Conservation (phyloP, 495 filamentous ascomycete genomes). For the Amorphotheca resinae region DNA sequence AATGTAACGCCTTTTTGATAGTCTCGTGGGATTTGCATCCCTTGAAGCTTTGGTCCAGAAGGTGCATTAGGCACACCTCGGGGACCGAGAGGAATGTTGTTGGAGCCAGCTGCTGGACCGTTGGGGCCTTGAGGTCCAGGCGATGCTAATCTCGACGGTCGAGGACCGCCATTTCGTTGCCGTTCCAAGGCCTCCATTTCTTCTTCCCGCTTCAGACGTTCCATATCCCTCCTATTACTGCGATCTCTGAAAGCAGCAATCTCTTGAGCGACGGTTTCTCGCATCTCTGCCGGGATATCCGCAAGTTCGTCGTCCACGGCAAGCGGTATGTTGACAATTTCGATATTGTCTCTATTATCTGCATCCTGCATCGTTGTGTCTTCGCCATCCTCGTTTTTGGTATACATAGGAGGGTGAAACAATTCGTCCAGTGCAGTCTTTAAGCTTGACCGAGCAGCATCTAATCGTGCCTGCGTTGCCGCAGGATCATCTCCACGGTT, state of each 20-base stretch:
- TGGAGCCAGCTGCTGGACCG: slow-evolving; percentile 58
- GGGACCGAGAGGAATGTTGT: slow-evolving; percentile 78
- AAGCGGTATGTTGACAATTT: slow-evolving; percentile 84
- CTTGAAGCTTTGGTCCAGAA: slow-evolving; percentile 51
- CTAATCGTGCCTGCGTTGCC: slow-evolving; percentile 52
- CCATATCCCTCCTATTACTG: slow-evolving; percentile 75
- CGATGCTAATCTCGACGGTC: slow-evolving; percentile 57
- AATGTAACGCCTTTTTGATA: slow-evolving; percentile 77
- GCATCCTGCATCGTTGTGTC: slow-evolving; percentile 61
- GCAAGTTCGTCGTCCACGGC: slow-evolving; percentile 87
- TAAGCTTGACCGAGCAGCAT: slow-evolving; percentile 50
- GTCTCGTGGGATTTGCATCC: slow-evolving; percentile 60
- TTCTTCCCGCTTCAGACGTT: slow-evolving; percentile 76
- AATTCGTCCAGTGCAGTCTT: slow-evolving; percentile 55
- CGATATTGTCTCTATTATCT: slow-evolving; percentile 46
- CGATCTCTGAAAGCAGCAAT: slow-evolving; percentile 89
- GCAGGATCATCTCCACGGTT: slow-evolving; percentile 50
- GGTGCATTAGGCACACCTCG: slow-evolving; percentile 61
- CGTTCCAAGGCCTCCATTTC: slow-evolving; percentile 84
- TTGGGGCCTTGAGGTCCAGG: slow-evolving; percentile 41
- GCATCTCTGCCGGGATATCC: slow-evolving; percentile 92
- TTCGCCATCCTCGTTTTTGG: slow-evolving; percentile 37
- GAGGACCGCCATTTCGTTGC: slow-evolving; percentile 49
- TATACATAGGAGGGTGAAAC: slow-evolving; percentile 50
- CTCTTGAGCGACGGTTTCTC: slow-evolving; percentile 90